phyloP scores from a whole-genome alignment of 106 monocot species.

The Chionographis japonica region DNA sequence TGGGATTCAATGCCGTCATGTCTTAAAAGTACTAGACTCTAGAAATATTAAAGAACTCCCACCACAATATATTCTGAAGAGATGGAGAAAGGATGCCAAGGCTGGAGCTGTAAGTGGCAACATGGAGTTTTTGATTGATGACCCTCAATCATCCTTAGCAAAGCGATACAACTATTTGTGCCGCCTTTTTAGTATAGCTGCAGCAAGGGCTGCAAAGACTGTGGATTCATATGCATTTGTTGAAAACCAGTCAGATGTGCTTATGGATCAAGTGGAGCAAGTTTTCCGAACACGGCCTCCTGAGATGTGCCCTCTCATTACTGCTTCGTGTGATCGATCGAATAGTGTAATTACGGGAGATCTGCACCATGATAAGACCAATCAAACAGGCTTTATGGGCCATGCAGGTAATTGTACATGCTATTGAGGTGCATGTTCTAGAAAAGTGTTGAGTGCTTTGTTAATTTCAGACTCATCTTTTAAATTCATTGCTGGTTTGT shows the following conservation, averaged over 20 bases:
- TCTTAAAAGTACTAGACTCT: constrained; percentile 63
- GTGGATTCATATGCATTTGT: constrained; percentile 41
- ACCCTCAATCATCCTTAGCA: constrained; percentile 24
- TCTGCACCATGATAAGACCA: constrained; percentile 26
- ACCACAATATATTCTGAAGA: constrained; percentile 48
- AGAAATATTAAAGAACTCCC: constrained; percentile 77
- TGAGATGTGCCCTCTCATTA: constrained; percentile 28
- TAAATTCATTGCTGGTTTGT: not conserved
- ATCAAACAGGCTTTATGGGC: constrained; percentile 37
- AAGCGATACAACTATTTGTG: constrained; percentile 52
- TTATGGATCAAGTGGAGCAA: constrained; percentile 56
- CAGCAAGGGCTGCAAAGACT: constrained; percentile 46
- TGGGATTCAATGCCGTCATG: constrained; percentile 66
- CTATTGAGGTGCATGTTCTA: not conserved
- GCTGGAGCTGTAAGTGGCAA: constrained; percentile 18
- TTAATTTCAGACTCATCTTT: not conserved
- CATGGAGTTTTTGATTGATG: constrained; percentile 19
- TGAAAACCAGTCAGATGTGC: constrained; percentile 39
- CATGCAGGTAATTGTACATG: constrained; percentile 29
- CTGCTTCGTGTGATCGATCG: constrained; percentile 18
- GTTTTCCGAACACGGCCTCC: constrained; percentile 29
- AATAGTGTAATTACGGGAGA: constrained; percentile 26
- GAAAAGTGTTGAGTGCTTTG: not conserved
- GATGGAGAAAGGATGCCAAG: constrained; percentile 74
- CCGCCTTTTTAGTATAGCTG: constrained; percentile 45